Evolutionary conservation across 306 rosid genomes (phyloP), one percentile per base, ranked within the genome.

Genomic region (Cucumis cinereus): DNA sequence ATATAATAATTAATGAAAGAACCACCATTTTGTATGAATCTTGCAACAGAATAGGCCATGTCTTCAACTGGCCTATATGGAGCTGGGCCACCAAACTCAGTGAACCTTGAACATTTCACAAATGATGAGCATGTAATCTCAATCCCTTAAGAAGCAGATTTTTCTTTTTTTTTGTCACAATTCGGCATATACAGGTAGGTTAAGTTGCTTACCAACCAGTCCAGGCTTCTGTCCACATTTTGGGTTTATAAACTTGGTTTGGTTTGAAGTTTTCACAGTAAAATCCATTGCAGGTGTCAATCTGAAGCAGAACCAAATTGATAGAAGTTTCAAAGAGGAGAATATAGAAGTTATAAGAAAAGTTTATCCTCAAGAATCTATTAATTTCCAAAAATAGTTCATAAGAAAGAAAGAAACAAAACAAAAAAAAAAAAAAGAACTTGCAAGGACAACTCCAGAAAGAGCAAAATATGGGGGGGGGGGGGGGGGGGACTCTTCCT

Each of bases 221-320:
- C 99, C 99, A 94, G 58, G 81, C 85, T 79, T 94, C 99, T 3
- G 99, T 95, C 96, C 97, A 95, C 89, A 95, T 86, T 81, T 92
- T 95, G 67, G 99, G 99, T 75, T 88, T 95, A 68, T 85, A 80
- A 11, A 61, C 40, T 76, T 84, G 72, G 86, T 92, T 92, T 35
- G 99, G 98, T 16, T 72, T 85, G 82, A 84, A 95, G 45, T 86
- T 87, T 79, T 95, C 98, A 70, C 98, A 95, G 83, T 95, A 95
- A 78, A 61, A 95, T 9, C 87, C 99, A 81, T 95, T 95, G 87
- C 98, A 95, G 55, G 99, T 84, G 72, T 92, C 87, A 73, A 92
- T 95, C 99, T 91, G 57, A 53, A 53, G 57, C 22, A 53, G 57
- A 36, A 36, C 20, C 64, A 40, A 57, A 68, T 53, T n/a, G 70